Base-by-base conservation (phyloP, 495 filamentous ascomycete species). In the Xylaria venustula region DNA sequence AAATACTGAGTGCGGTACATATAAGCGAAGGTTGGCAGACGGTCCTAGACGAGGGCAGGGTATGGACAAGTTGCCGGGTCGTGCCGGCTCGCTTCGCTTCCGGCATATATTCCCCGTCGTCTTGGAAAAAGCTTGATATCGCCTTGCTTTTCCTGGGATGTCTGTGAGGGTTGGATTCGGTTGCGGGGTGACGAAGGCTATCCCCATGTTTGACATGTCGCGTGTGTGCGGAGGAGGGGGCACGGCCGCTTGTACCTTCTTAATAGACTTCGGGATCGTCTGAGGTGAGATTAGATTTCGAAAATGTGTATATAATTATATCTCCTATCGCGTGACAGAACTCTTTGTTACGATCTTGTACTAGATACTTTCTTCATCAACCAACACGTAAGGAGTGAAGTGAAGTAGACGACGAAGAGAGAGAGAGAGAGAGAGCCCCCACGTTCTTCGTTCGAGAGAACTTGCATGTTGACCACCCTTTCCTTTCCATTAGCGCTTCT, bases 231-330 rank as follows among this genome's bases (percentile, higher is more conserved):
- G 54, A 40, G 54, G 19, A 34, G 54, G 6, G 12, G n/a, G n/a
- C n/a, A n/a, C n/a, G n/a, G n/a, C n/a, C 54, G 54, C 54, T 37
- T 58, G 54, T 58, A 58, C 54, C 44, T 48, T 47, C 54, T 58
- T 36, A 58, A n/a, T 11, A 34, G 30, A 34, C 11, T 34, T 34
- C 30, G 30, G 30, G 30, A 34, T 34, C 30, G 30, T 11, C 11
- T n/a, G n/a, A n/a, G n/a, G n/a, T n/a, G n/a, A n/a, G n/a, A n/a
- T n/a, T n/a, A n/a, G n/a, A n/a, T n/a, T n/a, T n/a, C n/a, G n/a
- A n/a, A n/a, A n/a, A n/a, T n/a, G n/a, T n/a, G n/a, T n/a, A n/a
- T n/a, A n/a, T n/a, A n/a, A n/a, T n/a, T n/a, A n/a, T n/a, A n/a
- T n/a, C n/a, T n/a, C n/a, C n/a, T n/a, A n/a, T n/a, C n/a, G n/a